phyloP scores from a whole-genome alignment of 2,329 filamentous ascomycete species.

The Penicillium sp. region DNA sequence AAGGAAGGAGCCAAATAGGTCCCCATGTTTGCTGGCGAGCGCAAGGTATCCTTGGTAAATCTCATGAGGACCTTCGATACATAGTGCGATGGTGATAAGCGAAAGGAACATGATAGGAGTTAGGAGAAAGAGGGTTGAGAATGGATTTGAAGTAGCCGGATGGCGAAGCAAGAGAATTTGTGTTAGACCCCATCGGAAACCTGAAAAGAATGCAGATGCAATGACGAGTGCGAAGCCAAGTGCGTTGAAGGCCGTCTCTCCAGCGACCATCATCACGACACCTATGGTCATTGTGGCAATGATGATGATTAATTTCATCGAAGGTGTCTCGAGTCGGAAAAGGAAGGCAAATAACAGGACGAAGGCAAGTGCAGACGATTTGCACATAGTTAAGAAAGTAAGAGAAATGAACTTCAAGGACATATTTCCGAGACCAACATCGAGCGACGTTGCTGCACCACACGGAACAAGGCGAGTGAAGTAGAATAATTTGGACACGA shows the following conservation, averaged over 20 bases:
- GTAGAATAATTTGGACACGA: constrained; percentile 90
- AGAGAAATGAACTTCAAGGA: constrained; percentile 94
- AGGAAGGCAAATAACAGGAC: constrained; percentile 93
- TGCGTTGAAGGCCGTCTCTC: constrained; percentile 84
- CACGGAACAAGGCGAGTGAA: constrained; percentile 88
- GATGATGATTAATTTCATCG: constrained; percentile 78
- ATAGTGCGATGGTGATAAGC: constrained; percentile 74
- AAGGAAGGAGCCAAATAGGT: constrained; percentile 64
- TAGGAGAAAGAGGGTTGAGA: constrained; percentile 96
- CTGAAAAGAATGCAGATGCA: constrained; percentile 88
- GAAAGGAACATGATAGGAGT: constrained; percentile 93
- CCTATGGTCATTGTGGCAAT: constrained; percentile 90
- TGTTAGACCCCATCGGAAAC: constrained; percentile 97
- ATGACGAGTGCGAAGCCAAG: constrained; percentile 91
- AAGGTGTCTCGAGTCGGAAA: constrained; percentile 85
- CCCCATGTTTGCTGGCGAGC: constrained; percentile 67
- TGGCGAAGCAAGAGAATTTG: constrained; percentile 93
- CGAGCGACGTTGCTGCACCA: constrained; percentile 85
- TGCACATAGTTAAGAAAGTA: constrained; percentile 99
- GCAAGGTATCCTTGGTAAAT: constrained; percentile 64
- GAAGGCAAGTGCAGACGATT: constrained; percentile 92
- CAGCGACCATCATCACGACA: constrained; percentile 97
- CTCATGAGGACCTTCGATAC: constrained; percentile 74
- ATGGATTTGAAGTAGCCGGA: constrained; percentile 91
- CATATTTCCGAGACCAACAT: constrained; percentile 94